A percentile compares a stretch with the other conserved stretches of the same genome.
These are phyloP conservation scores for Daldinia grandis DNA, from an alignment of 495 filamentous ascomycete genomes.

Conservation along the genomic window DNA sequence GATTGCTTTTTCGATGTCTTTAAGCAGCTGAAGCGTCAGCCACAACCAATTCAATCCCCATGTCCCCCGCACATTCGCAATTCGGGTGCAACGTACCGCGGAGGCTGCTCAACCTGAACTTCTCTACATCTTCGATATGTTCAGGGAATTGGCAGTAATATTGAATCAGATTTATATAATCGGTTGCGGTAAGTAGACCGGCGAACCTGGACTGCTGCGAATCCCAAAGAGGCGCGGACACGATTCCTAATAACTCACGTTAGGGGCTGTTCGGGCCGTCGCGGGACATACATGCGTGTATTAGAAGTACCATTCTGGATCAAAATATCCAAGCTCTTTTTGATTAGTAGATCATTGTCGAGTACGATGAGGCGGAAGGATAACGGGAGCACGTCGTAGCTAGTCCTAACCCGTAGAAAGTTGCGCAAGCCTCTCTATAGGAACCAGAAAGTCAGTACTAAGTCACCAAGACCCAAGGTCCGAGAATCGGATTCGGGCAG, in stretches of 20 bases:
- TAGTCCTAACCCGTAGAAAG: conserved; percentile 95
- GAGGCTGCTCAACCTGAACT: conserved; percentile 92
- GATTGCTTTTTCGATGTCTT: conserved; percentile 94
- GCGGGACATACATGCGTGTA: conserved; percentile 9
- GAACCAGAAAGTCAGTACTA: conserved; percentile 18
- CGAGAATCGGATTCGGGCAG: conserved; percentile 14
- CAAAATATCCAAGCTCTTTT: conserved; percentile 94
- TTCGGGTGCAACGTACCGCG: conserved; percentile 68
- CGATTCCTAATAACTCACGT: conserved; percentile 73
- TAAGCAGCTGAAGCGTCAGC: conserved; percentile 15
- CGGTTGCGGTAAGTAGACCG: conserved; percentile 90
- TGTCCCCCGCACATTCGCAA: conserved; percentile 14
- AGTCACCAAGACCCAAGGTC: conserved; percentile 5
- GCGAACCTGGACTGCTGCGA: conserved; percentile 93
- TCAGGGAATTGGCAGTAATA: conserved; percentile 99
- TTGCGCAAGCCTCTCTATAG: conserved; percentile 85
- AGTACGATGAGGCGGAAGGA: conserved; percentile 96
- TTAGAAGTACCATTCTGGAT: conserved; percentile 85
- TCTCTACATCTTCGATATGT: conserved; percentile 85
- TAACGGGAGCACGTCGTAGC: conserved; percentile 98
- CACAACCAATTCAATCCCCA: conserved; percentile 16
- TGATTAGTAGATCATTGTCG: conserved; percentile 92
- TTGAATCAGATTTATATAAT: conserved; percentile 99
- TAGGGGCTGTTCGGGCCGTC: conserved; percentile 15
- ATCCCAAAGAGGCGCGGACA: conserved; percentile 98